A percentile compares a stretch with the other conserved stretches of the same genome.
phyloP scores from a whole-genome alignment of 164 flowering plant species.

The Echeveria elegans region DNA sequence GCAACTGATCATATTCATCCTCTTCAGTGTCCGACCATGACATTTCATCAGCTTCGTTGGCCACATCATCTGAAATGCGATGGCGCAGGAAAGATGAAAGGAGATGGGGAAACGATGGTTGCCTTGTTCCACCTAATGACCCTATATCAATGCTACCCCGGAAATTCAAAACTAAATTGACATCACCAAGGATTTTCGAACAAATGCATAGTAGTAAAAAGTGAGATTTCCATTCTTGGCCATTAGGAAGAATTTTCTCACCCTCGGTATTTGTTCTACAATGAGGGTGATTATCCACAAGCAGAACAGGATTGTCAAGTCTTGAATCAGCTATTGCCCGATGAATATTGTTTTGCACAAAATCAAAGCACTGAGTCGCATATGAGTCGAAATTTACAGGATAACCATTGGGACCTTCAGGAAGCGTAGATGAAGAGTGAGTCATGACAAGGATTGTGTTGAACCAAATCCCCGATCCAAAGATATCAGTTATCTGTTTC shows the following conservation, averaged over 20 bases:
- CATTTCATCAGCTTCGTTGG: slow-evolving; percentile 37
- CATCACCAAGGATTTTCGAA: slow-evolving; percentile 78
- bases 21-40: slow-evolving; percentile 37
- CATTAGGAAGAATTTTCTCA: slow-evolving; percentile 79
- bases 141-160: slow-evolving; percentile 51
- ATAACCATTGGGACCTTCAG: slow-evolving; percentile 76
- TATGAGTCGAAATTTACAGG: slow-evolving; percentile 62
- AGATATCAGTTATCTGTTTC: slow-evolving; percentile 74
- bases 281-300: slow-evolving; percentile 81
- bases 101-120: slow-evolving; percentile 88
- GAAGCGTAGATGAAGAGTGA: slow-evolving; percentile 65
- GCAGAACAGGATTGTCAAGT: slow-evolving; percentile 68
- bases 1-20: slow-evolving; percentile 85
- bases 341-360: slow-evolving; percentile 62
- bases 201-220: slow-evolving; percentile 64
- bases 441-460: slow-evolving; percentile 89
- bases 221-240: slow-evolving; percentile 72
- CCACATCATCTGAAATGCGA: slow-evolving; percentile 22
- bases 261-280: slow-evolving; percentile 57
- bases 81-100: slow-evolving; percentile 72
- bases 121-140: slow-evolving; percentile 26
- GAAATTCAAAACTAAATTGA: slow-evolving; percentile 51
- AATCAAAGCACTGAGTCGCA: slow-evolving; percentile 47
- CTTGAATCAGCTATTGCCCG: slow-evolving; percentile 63
- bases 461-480: slow-evolving; percentile 87